Evolutionary conservation across 352 stramenopile species (phyloP).

Genomic region (Phytophthora pisi): DNA sequence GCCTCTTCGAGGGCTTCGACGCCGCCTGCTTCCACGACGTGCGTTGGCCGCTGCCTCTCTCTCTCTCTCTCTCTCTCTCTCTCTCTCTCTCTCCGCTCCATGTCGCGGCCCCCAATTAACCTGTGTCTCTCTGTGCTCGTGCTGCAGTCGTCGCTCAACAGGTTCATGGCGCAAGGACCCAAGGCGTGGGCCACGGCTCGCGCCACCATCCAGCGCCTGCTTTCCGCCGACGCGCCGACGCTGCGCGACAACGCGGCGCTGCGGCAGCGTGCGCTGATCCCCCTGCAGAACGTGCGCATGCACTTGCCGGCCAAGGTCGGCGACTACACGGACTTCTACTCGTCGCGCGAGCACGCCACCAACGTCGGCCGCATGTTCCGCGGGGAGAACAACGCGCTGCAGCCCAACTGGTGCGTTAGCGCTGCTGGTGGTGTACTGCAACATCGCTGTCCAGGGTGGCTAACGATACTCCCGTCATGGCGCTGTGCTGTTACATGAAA

Average conservation of each 20-base stretch:
- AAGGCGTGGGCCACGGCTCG: slow-evolving; percentile 89
- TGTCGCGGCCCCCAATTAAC: no score
- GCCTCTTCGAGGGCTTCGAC: slow-evolving; percentile 89
- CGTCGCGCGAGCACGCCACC: slow-evolving; percentile 95
- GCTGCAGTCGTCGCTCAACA: slow-evolving; percentile 82
- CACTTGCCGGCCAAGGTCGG: slow-evolving; percentile 94
- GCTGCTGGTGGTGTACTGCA: not conserved
- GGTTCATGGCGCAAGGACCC: slow-evolving; percentile 93
- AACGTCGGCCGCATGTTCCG: slow-evolving; percentile 96
- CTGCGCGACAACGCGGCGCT: slow-evolving; percentile 85
- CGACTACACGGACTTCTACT: slow-evolving; percentile 99
- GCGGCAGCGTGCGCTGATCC: slow-evolving; percentile 77
- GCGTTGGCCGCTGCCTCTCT: not conserved
- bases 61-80: no score
- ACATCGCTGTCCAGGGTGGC: no score
- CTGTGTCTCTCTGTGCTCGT: not conserved
- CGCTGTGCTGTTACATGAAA: not conserved
- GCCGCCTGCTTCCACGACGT: slow-evolving; percentile 76
- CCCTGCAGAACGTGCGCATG: slow-evolving; percentile 81
- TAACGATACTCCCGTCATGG: not conserved
- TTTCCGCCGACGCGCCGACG: slow-evolving; percentile 74
- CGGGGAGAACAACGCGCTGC: slow-evolving; percentile 95
- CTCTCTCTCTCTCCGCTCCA: no score
- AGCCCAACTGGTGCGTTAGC: slow-evolving; percentile 91
- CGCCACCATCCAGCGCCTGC: slow-evolving; percentile 85